Conservation (phyloP, 1,139 yeast species). For the Pichia sp. region DNA sequence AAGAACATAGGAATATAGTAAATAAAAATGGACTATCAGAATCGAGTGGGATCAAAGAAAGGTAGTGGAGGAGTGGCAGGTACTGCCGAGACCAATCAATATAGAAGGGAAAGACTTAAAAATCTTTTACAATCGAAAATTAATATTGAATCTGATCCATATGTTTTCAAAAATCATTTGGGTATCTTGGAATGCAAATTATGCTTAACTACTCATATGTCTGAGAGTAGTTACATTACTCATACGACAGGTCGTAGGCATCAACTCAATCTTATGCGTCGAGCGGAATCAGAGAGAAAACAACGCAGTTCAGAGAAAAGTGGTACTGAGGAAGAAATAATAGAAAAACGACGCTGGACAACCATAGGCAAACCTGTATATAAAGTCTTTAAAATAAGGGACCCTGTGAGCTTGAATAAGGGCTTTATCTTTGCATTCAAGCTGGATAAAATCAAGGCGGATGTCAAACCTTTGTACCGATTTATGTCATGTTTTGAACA, state of each 20-base stretch:
- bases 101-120: conserved; percentile 58
- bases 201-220: conserved; percentile 70
- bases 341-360: conserved; percentile 46
- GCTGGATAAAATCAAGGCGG: conserved; percentile 45
- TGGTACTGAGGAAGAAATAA: conserved; percentile 6
- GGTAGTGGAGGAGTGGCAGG: conserved; percentile 77
- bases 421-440: conserved; percentile 62
- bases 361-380: conserved; percentile 73
- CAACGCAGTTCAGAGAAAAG: conserved; percentile 21
- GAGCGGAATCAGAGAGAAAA: conserved; percentile 46
- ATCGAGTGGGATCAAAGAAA: conserved; percentile 54
- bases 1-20: too few relatives aligned
- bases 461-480: conserved; percentile 54
- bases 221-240: conserved; percentile 71
- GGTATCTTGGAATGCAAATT: conserved; percentile 74
- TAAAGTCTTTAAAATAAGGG: conserved; percentile 61
- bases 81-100: conserved; percentile 58
- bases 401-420: conserved; percentile 49
- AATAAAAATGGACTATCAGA: conserved; percentile 48
- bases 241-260: conserved; percentile 81
- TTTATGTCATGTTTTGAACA: conserved; percentile 75
- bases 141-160: conserved; percentile 71
- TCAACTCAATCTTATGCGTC: conserved; percentile 57
- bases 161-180: conserved; percentile 65
- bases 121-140: conserved; percentile 60